phyloP scores from a whole-genome alignment of 306 rosid genomes.

The Nissolia schottii region DNA sequence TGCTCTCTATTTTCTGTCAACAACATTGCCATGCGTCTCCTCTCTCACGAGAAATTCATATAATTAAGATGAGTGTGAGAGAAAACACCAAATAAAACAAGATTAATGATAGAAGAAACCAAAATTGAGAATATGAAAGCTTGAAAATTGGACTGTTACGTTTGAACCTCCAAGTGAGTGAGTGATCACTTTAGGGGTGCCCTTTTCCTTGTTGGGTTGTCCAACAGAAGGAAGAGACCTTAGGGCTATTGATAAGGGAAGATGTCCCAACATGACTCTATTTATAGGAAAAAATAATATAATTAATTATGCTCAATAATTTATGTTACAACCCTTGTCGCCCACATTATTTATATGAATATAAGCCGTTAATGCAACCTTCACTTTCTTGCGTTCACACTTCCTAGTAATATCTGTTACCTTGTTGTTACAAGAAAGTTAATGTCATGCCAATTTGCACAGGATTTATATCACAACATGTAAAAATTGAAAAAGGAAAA shows the following conservation, averaged over 20 bases:
- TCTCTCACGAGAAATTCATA: not conserved
- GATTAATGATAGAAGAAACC: not conserved
- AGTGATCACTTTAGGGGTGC: not conserved
- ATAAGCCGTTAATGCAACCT: not conserved
- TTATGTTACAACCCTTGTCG: not conserved
- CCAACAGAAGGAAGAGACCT: constrained; percentile 6
- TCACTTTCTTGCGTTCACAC: constrained; percentile 13
- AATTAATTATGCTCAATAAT: not conserved
- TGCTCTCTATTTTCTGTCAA: constrained; percentile 95
- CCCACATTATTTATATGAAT: not conserved
- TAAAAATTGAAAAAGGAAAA: not conserved
- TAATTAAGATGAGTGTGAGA: no score
- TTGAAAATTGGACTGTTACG: not conserved
- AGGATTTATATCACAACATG: not conserved
- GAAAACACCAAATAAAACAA: not conserved
- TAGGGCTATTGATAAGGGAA: constrained; percentile 24
- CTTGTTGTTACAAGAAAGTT: not conserved
- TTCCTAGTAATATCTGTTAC: not conserved
- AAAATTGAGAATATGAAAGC: not conserved
- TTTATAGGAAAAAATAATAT: constrained; percentile 45
- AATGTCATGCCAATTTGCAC: not conserved
- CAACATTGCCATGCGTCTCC: constrained; percentile 40
- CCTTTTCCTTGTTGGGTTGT: not conserved
- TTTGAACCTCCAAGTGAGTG: not conserved
- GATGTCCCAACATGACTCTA: constrained; percentile 15